Base-by-base conservation (phyloP, 2,329 filamentous ascomycete genomes). In the Trematosphaeria pertusa region DNA sequence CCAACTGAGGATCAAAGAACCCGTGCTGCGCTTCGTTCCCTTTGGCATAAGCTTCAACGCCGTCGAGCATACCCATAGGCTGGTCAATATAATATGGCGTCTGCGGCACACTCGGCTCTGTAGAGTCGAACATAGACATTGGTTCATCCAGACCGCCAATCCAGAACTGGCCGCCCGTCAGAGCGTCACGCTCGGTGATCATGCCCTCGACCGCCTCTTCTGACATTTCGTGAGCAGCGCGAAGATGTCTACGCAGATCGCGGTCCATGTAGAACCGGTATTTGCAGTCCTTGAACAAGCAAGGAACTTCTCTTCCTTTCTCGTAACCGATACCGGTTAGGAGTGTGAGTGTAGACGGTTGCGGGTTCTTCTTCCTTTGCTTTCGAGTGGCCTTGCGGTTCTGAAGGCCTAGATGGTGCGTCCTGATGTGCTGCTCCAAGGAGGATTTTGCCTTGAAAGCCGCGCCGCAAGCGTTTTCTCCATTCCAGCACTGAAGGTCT, bases 351-450 rank as follows among this genome's bases (percentile, higher is more conserved):
- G 60, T 63, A 6, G 61, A 60, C 12, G 60, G 53, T 11, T 63
- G 58, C n/a, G 57, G 39, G 37, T 61, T 54, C 52, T 56, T 62
- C 65, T 72, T 71, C 48, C 64, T 60, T 38, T 66, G 54, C 53
- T 70, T 65, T 62, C 65, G 72, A 36, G 52, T 50, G 33, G 62
- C 54, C 43, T 64, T 73, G 46, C 66, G 67, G 46, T 73, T 74
- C 9, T 70, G 72, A 17, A 83, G 73, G n/a, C 86, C 84, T 19
- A 96, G 76, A 68, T 97, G 93, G 17, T 89, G 82, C 37, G 87
- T 91, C 15, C 89, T 86, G 34, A 97, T 81, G 66, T 97, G 93
- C 56, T 94, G 88, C 69, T 93, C 88, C 0, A 97, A 80, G 21
- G 85, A 85, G 14, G 84, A 81, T 70, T 95, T 96, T 51, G 87